These are phyloP conservation scores for Dactylonectria estremocensis DNA, from an alignment of 2,329 filamentous ascomycete species.

Conservation along the genomic window DNA sequence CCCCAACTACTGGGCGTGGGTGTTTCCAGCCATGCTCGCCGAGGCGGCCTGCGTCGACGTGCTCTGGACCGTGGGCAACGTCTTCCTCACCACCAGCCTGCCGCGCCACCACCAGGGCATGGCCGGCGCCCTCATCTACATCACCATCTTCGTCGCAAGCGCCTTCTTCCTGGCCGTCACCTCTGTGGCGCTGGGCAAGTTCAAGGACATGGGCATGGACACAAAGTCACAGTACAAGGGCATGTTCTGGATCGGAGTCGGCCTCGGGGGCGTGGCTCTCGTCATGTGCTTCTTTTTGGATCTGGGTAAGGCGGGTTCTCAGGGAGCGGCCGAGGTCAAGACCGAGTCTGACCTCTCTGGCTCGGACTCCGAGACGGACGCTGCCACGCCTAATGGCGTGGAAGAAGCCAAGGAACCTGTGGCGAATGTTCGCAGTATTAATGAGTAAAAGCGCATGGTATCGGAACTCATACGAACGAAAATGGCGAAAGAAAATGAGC, in stretches of 20 bases:
- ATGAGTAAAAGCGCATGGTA: neutral
- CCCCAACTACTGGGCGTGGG: conserved; percentile 73
- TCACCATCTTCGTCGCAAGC: conserved; percentile 73
- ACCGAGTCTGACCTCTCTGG: conserved; percentile 21
- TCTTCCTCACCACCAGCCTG: conserved; percentile 76
- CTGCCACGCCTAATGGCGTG: neutral
- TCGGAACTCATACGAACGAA: neutral
- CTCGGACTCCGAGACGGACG: conserved; percentile 17
- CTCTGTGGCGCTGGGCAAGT: conserved; percentile 64
- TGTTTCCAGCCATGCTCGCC: conserved; percentile 72
- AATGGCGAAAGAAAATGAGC: neutral
- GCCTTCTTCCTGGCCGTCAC: conserved; percentile 74
- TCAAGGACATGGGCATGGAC: conserved; percentile 58
- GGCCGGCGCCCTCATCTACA: conserved; percentile 75
- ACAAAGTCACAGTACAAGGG: conserved; percentile 69
- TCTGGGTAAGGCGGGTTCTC: conserved; percentile 44
- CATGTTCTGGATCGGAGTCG: conserved; percentile 74
- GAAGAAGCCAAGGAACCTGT: conserved; percentile 7
- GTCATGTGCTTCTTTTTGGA: conserved; percentile 53
- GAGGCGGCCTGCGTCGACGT: conserved; percentile 77
- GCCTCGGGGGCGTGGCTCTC: conserved; percentile 63
- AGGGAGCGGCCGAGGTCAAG: conserved; percentile 40
- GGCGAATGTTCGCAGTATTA: neutral
- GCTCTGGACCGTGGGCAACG: conserved; percentile 74
- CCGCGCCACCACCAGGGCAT: conserved; percentile 73